A percentile compares a stretch with the other conserved stretches of the same genome.
These are phyloP conservation scores for Metschnikowia santaceciliae DNA, from an alignment of 805 yeast genomes.

Conservation along the genomic window DNA sequence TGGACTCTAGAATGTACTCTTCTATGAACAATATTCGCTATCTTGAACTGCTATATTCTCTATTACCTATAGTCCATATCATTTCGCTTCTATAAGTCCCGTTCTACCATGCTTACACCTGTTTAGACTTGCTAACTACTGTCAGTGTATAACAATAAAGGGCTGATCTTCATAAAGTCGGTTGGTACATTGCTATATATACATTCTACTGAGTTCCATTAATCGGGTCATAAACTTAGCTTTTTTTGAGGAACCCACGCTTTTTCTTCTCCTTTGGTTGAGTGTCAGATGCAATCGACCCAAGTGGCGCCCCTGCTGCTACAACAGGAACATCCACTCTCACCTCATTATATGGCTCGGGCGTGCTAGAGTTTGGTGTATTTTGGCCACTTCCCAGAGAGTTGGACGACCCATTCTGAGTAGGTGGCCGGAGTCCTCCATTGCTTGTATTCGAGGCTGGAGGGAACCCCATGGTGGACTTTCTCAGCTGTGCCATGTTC, in stretches of 20 bases:
- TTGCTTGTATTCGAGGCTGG: background rate
- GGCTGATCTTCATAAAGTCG: too few relatives aligned
- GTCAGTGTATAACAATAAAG: too few relatives aligned
- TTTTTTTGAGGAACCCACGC: constrained; percentile 24
- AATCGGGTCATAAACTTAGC: background rate
- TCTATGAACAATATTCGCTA: too few relatives aligned
- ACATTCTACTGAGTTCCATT: too few relatives aligned
- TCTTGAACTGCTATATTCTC: too few relatives aligned
- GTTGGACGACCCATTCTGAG: constrained; percentile 8
- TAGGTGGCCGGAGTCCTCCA: constrained; percentile 9
- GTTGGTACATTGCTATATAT: too few relatives aligned
- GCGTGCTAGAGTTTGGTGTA: constrained; percentile 21
- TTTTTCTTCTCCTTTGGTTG: constrained; percentile 25
- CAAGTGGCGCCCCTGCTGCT: constrained; percentile 27
- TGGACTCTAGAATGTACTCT: too few relatives aligned
- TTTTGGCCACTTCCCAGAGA: constrained; percentile 24
- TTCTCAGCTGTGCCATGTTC: constrained; percentile 16
- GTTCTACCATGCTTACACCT: too few relatives aligned
- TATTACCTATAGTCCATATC: too few relatives aligned
- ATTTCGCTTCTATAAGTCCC: too few relatives aligned
- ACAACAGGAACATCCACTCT: constrained; percentile 18
- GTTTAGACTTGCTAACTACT: too few relatives aligned
- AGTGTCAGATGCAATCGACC: constrained; percentile 20
- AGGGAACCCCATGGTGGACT: constrained; percentile 7
- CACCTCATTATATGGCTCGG: constrained; percentile 17